Conservation (phyloP, 2,329 filamentous ascomycete genomes). For the Sphaerulina musiva region DNA sequence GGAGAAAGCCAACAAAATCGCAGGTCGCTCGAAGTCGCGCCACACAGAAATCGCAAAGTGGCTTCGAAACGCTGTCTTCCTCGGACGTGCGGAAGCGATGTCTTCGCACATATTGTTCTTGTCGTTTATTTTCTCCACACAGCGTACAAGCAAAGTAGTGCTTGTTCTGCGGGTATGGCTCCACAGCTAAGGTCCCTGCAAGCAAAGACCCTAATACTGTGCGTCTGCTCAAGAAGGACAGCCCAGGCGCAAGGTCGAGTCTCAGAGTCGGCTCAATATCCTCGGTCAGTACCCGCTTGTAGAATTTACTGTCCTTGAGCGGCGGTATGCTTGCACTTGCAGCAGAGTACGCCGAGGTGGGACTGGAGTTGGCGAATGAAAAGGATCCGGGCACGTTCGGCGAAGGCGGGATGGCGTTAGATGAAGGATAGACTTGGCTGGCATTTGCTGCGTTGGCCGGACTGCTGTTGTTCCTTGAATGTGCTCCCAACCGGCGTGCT, state of each 20-base stretch:
- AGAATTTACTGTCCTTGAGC: constrained; percentile 87
- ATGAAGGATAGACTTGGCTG: constrained; percentile 27
- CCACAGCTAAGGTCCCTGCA: constrained; percentile 79
- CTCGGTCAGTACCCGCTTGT: constrained; percentile 79
- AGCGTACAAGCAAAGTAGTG: constrained; percentile 69
- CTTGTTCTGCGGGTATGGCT: constrained; percentile 60
- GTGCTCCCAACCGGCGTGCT: constrained; percentile 46
- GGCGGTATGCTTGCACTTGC: constrained; percentile 45
- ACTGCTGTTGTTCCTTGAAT: constrained; percentile 58
- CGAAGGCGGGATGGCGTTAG: constrained; percentile 21
- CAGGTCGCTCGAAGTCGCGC: constrained; percentile 77
- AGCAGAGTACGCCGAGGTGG: constrained; percentile 26
- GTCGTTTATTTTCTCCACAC: constrained; percentile 75
- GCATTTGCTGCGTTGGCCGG: constrained; percentile 26
- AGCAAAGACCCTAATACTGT: constrained; percentile 76
- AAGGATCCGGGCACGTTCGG: constrained; percentile 42
- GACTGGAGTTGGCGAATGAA: constrained; percentile 32
- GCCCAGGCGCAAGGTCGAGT: constrained; percentile 78
- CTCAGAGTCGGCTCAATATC: constrained; percentile 92
- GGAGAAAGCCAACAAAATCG: constrained; percentile 84
- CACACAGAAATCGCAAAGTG: constrained; percentile 83
- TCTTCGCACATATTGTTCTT: constrained; percentile 64
- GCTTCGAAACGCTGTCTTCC: constrained; percentile 76
- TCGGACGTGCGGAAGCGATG: constrained; percentile 88
- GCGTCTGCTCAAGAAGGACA: constrained; percentile 88